A percentile compares a stretch with the other conserved stretches of the same genome.
Conservation (phyloP, 2,329 filamentous ascomycete genomes). For the Penicillium aurantiogriseum region DNA sequence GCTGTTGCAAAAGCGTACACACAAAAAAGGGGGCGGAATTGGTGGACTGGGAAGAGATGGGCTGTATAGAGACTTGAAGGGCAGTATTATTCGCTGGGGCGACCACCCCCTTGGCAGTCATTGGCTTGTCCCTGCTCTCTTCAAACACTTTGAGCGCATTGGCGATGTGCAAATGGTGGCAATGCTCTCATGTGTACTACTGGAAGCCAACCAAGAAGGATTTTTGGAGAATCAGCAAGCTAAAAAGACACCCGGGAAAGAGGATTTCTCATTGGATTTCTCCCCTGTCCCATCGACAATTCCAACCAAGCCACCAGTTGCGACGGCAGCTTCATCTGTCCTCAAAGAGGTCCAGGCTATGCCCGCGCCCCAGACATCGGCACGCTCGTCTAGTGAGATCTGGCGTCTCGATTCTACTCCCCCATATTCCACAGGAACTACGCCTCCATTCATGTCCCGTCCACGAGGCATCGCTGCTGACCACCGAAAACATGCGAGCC, state of each 20-base stretch:
- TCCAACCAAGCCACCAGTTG: conserved; percentile 43
- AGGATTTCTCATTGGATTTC: conserved; percentile 49
- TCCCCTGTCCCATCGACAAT: conserved; percentile 45
- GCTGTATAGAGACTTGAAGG: conserved; percentile 37
- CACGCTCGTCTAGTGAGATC: conserved; percentile 51
- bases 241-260: conserved; percentile 43
- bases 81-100: conserved; percentile 55
- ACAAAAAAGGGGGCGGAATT: conserved; percentile 34
- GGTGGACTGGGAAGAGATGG: conserved; percentile 34
- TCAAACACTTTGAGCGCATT: conserved; percentile 58
- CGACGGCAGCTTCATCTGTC: conserved; percentile 35
- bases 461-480: conserved; percentile 41
- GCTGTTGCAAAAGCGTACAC: conserved; percentile 55
- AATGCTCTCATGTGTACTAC: conserved; percentile 62
- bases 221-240: conserved; percentile 28
- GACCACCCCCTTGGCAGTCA: conserved; percentile 55
- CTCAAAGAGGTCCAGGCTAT: conserved; percentile 34
- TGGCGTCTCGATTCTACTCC: conserved; percentile 52
- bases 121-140: conserved; percentile 58
- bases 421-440: conserved; percentile 53
- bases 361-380: conserved; percentile 45
- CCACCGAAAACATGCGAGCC: conserved; percentile 44
- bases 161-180: conserved; percentile 66
- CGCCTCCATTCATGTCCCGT: conserved; percentile 50
- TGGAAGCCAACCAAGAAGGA: conserved; percentile 48